A percentile compares a stretch with the other conserved stretches of the same genome.
Evolutionary conservation across 306 rosid genomes (phyloP).

Genomic region (Astragalus glycyphyllos): DNA sequence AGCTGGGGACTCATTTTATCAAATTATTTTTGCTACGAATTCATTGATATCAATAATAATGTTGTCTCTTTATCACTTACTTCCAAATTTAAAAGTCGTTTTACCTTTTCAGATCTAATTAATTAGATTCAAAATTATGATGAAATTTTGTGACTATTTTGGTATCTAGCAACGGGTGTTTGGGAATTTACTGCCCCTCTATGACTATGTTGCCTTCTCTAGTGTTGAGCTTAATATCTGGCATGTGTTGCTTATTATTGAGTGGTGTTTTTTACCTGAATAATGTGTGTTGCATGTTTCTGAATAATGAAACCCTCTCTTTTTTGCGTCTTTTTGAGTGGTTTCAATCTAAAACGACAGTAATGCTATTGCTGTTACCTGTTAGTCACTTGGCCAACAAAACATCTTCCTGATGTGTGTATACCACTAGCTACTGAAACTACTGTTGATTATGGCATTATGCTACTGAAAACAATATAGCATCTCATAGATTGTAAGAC

Average conservation of each 20-base stretch:
- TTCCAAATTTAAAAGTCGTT: background rate
- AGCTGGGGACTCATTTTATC: background rate
- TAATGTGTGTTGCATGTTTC: background rate
- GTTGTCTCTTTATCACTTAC: conserved; percentile 12
- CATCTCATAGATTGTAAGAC: conserved; percentile 51
- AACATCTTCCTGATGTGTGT: conserved; percentile 4
- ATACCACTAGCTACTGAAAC: background rate
- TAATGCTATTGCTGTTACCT: background rate
- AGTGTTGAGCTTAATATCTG: background rate
- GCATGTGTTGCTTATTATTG: conserved; percentile 8
- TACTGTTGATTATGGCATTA: conserved; percentile 47
- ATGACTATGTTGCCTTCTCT: conserved; percentile 22
- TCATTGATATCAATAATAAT: background rate
- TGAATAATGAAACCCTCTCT: background rate
- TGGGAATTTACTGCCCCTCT: conserved; percentile 1
- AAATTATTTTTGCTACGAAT: background rate
- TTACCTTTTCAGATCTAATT: conserved; percentile 19
- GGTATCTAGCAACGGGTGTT: background rate
- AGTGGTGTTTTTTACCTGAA: conserved; percentile 2
- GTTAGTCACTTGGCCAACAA: conserved; percentile 11
- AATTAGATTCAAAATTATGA: conserved; percentile 1
- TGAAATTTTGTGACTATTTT: background rate
- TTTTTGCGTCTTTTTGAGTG: conserved; percentile 10
- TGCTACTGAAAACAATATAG: conserved; percentile 58
- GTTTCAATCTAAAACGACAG: background rate